These are phyloP conservation scores for Talaromyces sp. DNA, from an alignment of 2,329 filamentous ascomycete genomes.

Conservation along the genomic window DNA sequence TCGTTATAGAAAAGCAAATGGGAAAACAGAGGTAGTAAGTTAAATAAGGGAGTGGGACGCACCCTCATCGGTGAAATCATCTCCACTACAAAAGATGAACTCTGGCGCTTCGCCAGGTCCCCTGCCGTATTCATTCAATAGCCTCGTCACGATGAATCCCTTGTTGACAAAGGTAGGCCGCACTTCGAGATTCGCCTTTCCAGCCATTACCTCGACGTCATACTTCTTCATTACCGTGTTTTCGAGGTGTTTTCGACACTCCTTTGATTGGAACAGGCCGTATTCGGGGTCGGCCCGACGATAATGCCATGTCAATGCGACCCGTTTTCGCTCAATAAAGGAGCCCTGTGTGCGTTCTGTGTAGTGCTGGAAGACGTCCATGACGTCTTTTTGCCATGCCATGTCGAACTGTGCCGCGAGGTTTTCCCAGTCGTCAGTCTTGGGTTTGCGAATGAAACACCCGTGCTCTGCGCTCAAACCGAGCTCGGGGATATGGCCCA, in stretches of 20 bases:
- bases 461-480: constrained; percentile 97
- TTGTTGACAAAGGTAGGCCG: constrained; percentile 98
- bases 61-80: constrained; percentile 98
- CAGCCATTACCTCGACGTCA: constrained; percentile 94
- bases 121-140: constrained; percentile 68
- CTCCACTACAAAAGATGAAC: constrained; percentile 86
- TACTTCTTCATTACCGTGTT: constrained; percentile 70
- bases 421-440: constrained; percentile 77
- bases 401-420: constrained; percentile 82
- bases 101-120: constrained; percentile 60
- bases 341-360: constrained; percentile 83
- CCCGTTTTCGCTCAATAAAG: constrained; percentile 90
- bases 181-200: constrained; percentile 95
- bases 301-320: constrained; percentile 96
- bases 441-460: constrained; percentile 84
- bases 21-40: not conserved
- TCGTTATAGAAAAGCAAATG: no score
- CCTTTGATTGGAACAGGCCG: constrained; percentile 71
- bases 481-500: constrained; percentile 83
- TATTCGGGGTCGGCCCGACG: constrained; percentile 84
- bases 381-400: constrained; percentile 84
- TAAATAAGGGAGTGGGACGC: constrained; percentile 36
- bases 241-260: constrained; percentile 79
- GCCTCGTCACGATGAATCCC: constrained; percentile 83
- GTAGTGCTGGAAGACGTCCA: constrained; percentile 80